phyloP scores from a whole-genome alignment of 2,329 filamentous ascomycete species.

The Myriosclerotinia curreyana region DNA sequence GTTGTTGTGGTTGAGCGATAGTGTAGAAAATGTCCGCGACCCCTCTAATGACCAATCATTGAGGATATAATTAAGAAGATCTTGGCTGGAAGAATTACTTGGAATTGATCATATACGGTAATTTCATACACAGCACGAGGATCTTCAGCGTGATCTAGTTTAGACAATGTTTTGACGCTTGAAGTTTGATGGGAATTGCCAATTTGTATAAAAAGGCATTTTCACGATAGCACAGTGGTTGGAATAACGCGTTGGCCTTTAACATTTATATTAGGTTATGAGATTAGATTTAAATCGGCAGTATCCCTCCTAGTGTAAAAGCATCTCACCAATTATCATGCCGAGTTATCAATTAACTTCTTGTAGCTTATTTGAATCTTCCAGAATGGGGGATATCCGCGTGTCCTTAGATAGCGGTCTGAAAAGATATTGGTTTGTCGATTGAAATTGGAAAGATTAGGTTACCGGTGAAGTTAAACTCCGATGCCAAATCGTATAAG shows the following conservation, averaged over 20 bases:
- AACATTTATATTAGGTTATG: constrained; percentile 3
- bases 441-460: background rate
- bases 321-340: constrained; percentile 3
- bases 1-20: constrained; percentile 10
- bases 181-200: constrained; percentile 4
- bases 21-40: background rate
- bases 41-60: background rate
- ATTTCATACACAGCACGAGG: constrained; percentile 5
- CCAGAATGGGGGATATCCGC: constrained; percentile 10
- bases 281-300: background rate
- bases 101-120: constrained; percentile 10
- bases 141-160: background rate
- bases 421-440: background rate
- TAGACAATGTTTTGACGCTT: background rate
- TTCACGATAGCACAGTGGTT: background rate
- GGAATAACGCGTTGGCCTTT: constrained; percentile 11
- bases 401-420: constrained; percentile 12
- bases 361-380: constrained; percentile 15
- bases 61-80: background rate
- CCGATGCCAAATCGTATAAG: constrained; percentile 7
- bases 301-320: constrained; percentile 9
- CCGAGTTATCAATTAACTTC: background rate
- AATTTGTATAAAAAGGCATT: background rate
- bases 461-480: background rate
- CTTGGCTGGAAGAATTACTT: background rate